Conservation (phyloP, 2,329 filamentous ascomycete species). For the Fusarium xylarioides region DNA sequence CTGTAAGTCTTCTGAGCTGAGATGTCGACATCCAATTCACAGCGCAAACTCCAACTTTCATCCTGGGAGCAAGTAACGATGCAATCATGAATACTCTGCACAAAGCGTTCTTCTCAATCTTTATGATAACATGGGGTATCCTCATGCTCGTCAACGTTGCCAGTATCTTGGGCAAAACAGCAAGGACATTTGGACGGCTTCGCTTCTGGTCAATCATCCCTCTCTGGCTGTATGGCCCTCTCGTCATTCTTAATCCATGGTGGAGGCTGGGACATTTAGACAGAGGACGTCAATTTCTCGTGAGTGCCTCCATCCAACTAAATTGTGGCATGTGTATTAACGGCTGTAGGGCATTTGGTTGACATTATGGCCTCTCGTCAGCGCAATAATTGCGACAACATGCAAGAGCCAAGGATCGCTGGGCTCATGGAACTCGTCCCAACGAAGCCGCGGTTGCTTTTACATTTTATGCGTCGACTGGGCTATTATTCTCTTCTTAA, state of each 20-base stretch:
- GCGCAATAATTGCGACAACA: neutral
- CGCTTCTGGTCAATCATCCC: constrained; percentile 15
- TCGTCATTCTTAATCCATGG: neutral
- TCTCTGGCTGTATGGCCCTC: neutral
- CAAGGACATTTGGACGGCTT: neutral
- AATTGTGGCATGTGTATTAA: accelerated
- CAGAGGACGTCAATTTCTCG: constrained; percentile 10
- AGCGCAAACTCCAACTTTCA: neutral
- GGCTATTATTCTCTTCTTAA: neutral
- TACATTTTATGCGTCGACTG: constrained; percentile 14
- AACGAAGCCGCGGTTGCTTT: constrained; percentile 4
- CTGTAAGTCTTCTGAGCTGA: neutral
- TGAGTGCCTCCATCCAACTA: neutral
- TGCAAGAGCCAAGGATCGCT: neutral
- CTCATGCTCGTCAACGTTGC: neutral
- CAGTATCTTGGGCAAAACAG: neutral
- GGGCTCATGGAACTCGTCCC: neutral
- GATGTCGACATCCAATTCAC: too few relatives aligned
- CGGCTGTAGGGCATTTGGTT: neutral
- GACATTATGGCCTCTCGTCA: constrained; percentile 8
- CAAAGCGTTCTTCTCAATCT: constrained; percentile 16
- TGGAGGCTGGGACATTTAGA: neutral
- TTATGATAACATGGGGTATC: neutral
- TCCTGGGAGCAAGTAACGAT: accelerated
- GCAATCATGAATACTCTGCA: constrained; percentile 9